phyloP scores from a whole-genome alignment of 331 rosid species.

The Erythrophleum ivorense region DNA sequence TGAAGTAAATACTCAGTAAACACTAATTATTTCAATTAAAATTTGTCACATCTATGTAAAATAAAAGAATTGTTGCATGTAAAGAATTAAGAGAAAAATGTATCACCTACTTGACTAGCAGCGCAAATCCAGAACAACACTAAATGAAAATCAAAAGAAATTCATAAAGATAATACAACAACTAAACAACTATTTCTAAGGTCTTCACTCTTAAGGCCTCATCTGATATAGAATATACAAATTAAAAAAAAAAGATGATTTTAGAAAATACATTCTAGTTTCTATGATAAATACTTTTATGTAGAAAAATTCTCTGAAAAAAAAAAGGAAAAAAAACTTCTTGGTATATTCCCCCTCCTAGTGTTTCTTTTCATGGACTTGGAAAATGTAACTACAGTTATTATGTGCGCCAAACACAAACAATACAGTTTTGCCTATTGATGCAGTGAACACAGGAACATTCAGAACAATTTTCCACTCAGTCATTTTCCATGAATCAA shows the following conservation, averaged over 20 bases:
- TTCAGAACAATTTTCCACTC: slow-evolving; percentile 3
- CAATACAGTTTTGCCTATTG: neutral
- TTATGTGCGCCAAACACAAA: slow-evolving; percentile 1
- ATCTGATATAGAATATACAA: slow-evolving; percentile 16
- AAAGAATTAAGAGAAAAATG: slow-evolving; percentile 23
- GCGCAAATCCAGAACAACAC: neutral
- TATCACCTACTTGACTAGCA: slow-evolving; percentile 21
- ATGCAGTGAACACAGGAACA: slow-evolving; percentile 22
- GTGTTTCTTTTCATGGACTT: neutral
- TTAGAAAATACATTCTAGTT: neutral
- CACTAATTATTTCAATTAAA: too few relatives aligned
- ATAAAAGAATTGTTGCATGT: neutral
- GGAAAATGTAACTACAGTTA: neutral
- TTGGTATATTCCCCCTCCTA: neutral
- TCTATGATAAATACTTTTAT: slow-evolving; percentile 13
- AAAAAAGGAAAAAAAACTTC: neutral
- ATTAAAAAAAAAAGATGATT: neutral
- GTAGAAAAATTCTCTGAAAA: neutral
- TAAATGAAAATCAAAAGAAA: slow-evolving; percentile 23
- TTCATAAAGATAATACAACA: slow-evolving; percentile 18
- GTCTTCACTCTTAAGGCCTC: neutral
- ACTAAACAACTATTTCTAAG: slow-evolving; percentile 27
- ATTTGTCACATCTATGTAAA: slow-evolving; percentile 4
- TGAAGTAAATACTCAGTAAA: slow-evolving; percentile 19
- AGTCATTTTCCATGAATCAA: slow-evolving; percentile 6